These are phyloP conservation scores for Lagenidium giganteum DNA, from an alignment of 352 stramenopile genomes.

Conservation along the genomic window DNA sequence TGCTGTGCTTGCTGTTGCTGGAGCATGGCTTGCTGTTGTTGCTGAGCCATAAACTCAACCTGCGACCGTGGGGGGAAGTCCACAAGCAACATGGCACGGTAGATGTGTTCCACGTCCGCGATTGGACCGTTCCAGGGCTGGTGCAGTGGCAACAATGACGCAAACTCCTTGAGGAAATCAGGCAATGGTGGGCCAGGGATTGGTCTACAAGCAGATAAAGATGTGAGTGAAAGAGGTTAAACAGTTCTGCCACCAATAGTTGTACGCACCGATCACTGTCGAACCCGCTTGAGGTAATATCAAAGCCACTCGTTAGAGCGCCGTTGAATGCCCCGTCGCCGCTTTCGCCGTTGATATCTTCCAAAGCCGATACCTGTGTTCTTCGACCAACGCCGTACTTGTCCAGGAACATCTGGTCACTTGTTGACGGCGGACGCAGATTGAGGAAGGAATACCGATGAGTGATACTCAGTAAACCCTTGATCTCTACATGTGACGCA, in stretches of 20 bases:
- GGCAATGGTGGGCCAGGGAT: constrained; percentile 72
- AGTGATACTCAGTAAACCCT: constrained; percentile 69
- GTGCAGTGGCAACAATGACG: constrained; percentile 69
- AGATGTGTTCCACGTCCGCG: constrained; percentile 83
- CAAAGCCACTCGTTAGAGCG: neutral
- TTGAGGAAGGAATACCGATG: constrained; percentile 83
- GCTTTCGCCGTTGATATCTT: constrained; percentile 3
- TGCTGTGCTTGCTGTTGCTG: constrained; percentile 31
- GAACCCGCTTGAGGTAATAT: neutral
- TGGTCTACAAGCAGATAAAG: constrained; percentile 23
- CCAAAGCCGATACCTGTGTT: neutral
- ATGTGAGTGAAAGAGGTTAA: neutral
- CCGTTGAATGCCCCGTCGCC: constrained; percentile 9
- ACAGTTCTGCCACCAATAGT: too few relatives aligned
- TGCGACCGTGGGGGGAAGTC: constrained; percentile 72
- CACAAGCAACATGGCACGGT: constrained; percentile 74
- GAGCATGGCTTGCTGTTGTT: constrained; percentile 30
- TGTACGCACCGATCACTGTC: constrained; percentile 1
- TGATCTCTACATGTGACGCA: constrained; percentile 71
- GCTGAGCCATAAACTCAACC: constrained; percentile 64
- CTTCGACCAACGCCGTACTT: constrained; percentile 56
- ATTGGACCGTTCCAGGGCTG: constrained; percentile 85
- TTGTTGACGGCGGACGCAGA: constrained; percentile 43
- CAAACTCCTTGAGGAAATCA: constrained; percentile 85
- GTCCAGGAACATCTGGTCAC: constrained; percentile 73